phyloP scores from a whole-genome alignment of 192 early-diverging fungal genomes.

The Pilobolus umbonatus region DNA sequence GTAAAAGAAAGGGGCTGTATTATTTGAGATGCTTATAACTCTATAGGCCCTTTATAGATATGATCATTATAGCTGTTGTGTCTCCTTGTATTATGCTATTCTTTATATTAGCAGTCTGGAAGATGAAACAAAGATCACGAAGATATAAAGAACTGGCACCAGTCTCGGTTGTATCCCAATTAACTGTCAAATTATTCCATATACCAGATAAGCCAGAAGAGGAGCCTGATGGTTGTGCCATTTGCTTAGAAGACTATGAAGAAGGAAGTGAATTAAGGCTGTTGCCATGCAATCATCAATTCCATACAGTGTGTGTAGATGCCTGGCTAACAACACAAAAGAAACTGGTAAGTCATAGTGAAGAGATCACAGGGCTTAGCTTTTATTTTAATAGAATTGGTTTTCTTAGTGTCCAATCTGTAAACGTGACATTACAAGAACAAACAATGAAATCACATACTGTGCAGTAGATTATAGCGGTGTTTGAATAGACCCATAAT shows the following conservation, averaged over 20 bases:
- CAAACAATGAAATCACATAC: no score
- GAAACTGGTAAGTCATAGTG: slow-evolving; percentile 67
- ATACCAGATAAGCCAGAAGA: slow-evolving; percentile 21
- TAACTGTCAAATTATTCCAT: slow-evolving; percentile 69
- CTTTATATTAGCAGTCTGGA: slow-evolving; percentile 67
- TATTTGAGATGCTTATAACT: background rate
- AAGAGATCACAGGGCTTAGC: background rate
- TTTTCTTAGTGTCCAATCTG: slow-evolving; percentile 26
- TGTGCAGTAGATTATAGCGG: no score
- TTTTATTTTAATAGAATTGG: background rate
- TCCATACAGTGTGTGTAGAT: slow-evolving; percentile 87
- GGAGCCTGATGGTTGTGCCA: slow-evolving; percentile 81
- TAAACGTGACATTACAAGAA: slow-evolving; percentile 24
- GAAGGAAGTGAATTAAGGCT: slow-evolving; percentile 80
- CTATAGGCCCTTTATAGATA: slow-evolving; percentile 63
- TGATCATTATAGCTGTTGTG: slow-evolving; percentile 72
- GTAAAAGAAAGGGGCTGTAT: background rate
- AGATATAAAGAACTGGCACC: slow-evolving; percentile 72
- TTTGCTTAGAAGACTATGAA: slow-evolving; percentile 90
- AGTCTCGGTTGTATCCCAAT: slow-evolving; percentile 57
- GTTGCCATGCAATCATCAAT: slow-evolving; percentile 86
- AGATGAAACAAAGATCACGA: slow-evolving; percentile 60
- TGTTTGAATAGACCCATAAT: no score
- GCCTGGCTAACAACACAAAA: slow-evolving; percentile 87
- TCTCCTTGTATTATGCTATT: slow-evolving; percentile 73